phyloP scores from a whole-genome alignment of 2,329 filamentous ascomycete species.

The Sarocladiaceae sp. region DNA sequence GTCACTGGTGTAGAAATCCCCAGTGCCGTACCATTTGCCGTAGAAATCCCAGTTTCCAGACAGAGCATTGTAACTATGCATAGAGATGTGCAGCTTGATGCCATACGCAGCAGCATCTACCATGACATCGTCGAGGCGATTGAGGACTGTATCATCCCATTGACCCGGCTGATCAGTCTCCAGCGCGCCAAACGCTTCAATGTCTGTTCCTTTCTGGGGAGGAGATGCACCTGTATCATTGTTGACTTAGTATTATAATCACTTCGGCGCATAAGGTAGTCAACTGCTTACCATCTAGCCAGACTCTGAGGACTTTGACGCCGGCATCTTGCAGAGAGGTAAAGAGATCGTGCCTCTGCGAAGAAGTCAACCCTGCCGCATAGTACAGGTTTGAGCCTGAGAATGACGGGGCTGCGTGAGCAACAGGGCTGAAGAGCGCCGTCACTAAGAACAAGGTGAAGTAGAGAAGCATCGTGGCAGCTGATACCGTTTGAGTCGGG shows the following conservation, averaged over 20 bases:
- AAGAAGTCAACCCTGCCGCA: conserved; percentile 17
- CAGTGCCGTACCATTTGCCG: conserved; percentile 13
- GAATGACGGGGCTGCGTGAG: too few species aligned
- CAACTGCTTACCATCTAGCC: conserved; percentile 12
- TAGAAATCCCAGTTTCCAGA: conserved; percentile 11
- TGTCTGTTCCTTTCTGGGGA: conserved; percentile 7
- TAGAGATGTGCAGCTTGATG: conserved; percentile 14
- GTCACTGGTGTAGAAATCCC: conserved; percentile 12
- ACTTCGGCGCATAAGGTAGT: background rate
- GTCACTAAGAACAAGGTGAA: too few species aligned
- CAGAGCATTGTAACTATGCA: conserved; percentile 14
- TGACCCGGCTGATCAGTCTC: conserved; percentile 10
- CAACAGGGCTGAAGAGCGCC: too few species aligned
- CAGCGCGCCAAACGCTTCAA: conserved; percentile 9
- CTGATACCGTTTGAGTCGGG: too few species aligned
- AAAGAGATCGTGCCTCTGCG: conserved; percentile 15
- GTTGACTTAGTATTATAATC: background rate
- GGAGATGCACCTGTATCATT: conserved; percentile 3
- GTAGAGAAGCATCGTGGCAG: too few species aligned
- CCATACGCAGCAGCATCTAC: conserved; percentile 11
- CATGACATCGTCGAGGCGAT: conserved; percentile 14
- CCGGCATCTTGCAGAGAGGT: conserved; percentile 14
- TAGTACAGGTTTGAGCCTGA: conserved; percentile 21
- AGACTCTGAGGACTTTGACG: conserved; percentile 12
- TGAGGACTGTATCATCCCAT: conserved; percentile 14